phyloP scores from a whole-genome alignment of 208 protist species.

The Leishmania turanica region DNA sequence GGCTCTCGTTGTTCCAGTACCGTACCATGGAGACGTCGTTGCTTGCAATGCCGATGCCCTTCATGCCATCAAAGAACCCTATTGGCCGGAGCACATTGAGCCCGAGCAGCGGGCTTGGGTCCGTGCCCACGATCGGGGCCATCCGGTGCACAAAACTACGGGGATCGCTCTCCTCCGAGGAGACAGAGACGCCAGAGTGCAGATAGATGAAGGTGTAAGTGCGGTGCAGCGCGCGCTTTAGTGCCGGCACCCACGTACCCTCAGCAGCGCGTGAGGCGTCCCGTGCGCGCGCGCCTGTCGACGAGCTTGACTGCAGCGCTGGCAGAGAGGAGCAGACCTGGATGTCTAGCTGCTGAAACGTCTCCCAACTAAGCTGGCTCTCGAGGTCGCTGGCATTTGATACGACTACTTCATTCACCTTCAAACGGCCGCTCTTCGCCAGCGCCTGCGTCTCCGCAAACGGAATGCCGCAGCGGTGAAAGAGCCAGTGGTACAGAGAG shows the following conservation, averaged over 20 bases:
- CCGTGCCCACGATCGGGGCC: conserved; percentile 42
- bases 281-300: background rate
- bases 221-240: conserved; percentile 85
- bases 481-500: conserved; percentile 90
- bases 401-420: conserved; percentile 61
- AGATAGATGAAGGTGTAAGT: conserved; percentile 73
- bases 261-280: background rate
- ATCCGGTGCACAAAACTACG: conserved; percentile 86
- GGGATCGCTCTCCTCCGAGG: conserved; percentile 72
- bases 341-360: conserved; percentile 73
- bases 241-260: conserved; percentile 67
- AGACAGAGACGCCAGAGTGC: conserved; percentile 68
- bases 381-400: conserved; percentile 52
- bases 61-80: conserved; percentile 81
- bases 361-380: conserved; percentile 79
- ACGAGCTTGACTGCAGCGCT: conserved; percentile 11
- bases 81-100: conserved; percentile 84
- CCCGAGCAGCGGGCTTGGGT: conserved; percentile 41
- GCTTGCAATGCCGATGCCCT: conserved; percentile 69
- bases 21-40: conserved; percentile 88
- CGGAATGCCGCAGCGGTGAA: conserved; percentile 85
- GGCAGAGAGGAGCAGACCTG: conserved; percentile 53
- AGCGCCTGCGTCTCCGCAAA: conserved; percentile 74
- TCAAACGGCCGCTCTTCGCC: conserved; percentile 43
- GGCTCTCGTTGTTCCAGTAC: conserved; percentile 90